Conservation (phyloP, 1,139 yeast species). For the Eremothecium cymbalariae region DNA sequence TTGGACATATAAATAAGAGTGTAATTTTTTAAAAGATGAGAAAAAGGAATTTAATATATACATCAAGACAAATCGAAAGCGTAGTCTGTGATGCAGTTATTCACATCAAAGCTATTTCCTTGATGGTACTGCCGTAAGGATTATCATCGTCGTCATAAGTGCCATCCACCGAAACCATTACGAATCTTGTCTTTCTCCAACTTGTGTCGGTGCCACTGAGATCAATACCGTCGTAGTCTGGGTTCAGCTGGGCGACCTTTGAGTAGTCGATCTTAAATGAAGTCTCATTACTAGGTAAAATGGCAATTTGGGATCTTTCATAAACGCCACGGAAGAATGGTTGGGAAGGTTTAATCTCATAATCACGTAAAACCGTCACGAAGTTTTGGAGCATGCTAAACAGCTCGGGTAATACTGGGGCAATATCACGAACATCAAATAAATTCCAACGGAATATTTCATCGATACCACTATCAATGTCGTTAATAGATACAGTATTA, state of each 20-base stretch:
- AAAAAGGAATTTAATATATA: too few relatives aligned
- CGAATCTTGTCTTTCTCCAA: constrained; percentile 34
- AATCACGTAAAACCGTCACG: constrained; percentile 31
- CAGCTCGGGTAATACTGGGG: constrained; percentile 21
- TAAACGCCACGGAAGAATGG: constrained; percentile 37
- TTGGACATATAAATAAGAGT: too few relatives aligned
- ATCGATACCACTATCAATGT: constrained; percentile 17
- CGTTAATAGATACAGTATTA: too few relatives aligned
- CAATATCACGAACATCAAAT: constrained; percentile 29
- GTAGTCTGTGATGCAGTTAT: too few relatives aligned
- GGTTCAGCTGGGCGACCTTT: constrained; percentile 9
- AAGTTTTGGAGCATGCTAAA: constrained; percentile 31
- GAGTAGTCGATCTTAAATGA: constrained; percentile 33
- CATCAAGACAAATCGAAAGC: too few relatives aligned
- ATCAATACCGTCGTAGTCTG: constrained; percentile 8
- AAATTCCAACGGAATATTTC: constrained; percentile 26
- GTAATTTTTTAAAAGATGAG: too few relatives aligned
- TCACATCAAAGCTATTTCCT: constrained; percentile 41
- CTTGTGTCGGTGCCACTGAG: constrained; percentile 11
- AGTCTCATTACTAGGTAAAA: constrained; percentile 45
- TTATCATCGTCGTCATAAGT: constrained; percentile 37
- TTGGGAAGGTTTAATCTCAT: constrained; percentile 36
- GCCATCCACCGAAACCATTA: constrained; percentile 46
- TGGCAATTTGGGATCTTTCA: constrained; percentile 31
- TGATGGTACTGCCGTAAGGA: constrained; percentile 48